These are phyloP conservation scores for Ilex aquifolium DNA, from an alignment of 257 asterid species.

Conservation along the genomic window DNA sequence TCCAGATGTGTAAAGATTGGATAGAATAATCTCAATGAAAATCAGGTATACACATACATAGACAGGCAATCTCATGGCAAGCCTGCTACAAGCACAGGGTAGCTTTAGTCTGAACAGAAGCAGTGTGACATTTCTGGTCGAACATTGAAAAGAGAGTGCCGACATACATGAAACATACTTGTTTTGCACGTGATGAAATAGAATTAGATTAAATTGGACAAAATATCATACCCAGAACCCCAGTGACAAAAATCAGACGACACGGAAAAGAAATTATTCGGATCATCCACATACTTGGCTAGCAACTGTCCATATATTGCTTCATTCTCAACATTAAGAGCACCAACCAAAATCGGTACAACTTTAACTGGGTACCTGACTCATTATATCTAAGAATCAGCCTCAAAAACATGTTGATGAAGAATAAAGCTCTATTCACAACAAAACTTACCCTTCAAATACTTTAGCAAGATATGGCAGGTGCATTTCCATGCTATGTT, in stretches of 20 bases:
- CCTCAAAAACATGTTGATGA: conserved; percentile 1
- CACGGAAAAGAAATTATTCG: conserved; percentile 86
- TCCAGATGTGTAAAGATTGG: not conserved
- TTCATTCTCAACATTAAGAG: conserved; percentile 75
- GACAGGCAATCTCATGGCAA: no score
- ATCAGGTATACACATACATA: no score
- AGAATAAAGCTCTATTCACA: not conserved
- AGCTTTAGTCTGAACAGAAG: no score
- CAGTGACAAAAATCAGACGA: conserved; percentile 99
- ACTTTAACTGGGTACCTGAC: conserved; percentile 69
- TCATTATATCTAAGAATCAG: conserved; percentile 20
- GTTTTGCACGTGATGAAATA: no score
- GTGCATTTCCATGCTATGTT: conserved; percentile 99
- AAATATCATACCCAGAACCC: conserved; percentile 76
- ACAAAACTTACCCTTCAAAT: conserved; percentile 68
- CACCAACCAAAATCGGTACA: conserved; percentile 95
- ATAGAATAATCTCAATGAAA: no score
- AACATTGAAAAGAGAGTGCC: no score
- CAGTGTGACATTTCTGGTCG: not conserved
- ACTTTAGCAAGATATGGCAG: conserved; percentile 90
- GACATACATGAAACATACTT: not conserved
- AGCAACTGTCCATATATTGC: conserved; percentile 68
- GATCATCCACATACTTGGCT: conserved; percentile 85
- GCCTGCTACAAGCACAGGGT: no score
- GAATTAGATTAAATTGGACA: not conserved